Evolutionary conservation across 371 early-diverging fungal genomes (phyloP).

Genomic region (Parasitella parasitica): DNA sequence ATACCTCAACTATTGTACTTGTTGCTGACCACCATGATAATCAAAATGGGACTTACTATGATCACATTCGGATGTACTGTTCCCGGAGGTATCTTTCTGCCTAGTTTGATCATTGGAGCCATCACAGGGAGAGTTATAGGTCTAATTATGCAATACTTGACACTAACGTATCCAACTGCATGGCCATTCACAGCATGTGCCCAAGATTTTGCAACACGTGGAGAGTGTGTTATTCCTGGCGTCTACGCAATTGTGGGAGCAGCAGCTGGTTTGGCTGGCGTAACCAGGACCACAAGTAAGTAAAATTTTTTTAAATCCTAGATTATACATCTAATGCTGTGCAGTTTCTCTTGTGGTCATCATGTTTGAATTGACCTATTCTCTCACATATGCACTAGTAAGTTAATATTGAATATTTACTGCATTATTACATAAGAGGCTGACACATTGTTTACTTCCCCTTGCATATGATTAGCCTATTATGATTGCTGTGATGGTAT

Average conservation of each 20-base stretch:
- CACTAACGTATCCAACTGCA: constrained; percentile 53
- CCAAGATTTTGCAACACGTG: constrained; percentile 39
- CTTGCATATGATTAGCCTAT: constrained; percentile 63
- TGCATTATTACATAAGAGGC: not conserved
- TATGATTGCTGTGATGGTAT: constrained; percentile 86
- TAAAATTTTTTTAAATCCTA: not conserved
- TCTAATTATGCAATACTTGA: constrained; percentile 70
- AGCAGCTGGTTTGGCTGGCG: constrained; percentile 88
- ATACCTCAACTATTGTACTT: constrained; percentile 41
- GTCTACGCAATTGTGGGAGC: constrained; percentile 96
- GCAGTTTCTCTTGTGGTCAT: constrained; percentile 87
- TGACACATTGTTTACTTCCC: not conserved
- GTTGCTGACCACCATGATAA: constrained; percentile 62
- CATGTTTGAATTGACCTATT: constrained; percentile 94
- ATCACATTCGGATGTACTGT: constrained; percentile 84
- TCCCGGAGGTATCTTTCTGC: constrained; percentile 93
- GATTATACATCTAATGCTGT: not conserved
- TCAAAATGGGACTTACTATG: constrained; percentile 68
- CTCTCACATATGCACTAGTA: constrained; percentile 70
- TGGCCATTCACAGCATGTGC: constrained; percentile 68
- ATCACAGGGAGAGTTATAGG: constrained; percentile 90
- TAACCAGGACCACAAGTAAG: constrained; percentile 86
- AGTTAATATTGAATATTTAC: not conserved
- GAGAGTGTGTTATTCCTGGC: constrained; percentile 86
- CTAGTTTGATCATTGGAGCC: constrained; percentile 91